Conservation (phyloP, 2,329 filamentous ascomycete genomes). For the Verticillium albo-atrum region DNA sequence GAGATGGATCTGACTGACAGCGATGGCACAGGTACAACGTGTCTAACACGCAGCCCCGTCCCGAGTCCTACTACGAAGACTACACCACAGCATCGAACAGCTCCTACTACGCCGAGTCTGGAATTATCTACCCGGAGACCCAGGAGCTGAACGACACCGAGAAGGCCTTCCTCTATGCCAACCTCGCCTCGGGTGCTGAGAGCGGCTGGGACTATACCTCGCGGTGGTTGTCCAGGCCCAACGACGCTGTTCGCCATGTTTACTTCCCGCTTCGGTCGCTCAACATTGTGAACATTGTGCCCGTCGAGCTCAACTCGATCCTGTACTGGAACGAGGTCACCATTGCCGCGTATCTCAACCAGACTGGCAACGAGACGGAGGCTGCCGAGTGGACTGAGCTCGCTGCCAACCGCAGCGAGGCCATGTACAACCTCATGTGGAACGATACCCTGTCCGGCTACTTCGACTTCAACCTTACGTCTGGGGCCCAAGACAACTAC, state of each 20-base stretch:
- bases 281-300: conserved; percentile 53
- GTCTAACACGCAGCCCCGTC: conserved; percentile 59
- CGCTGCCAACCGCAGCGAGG: conserved; percentile 51
- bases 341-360: conserved; percentile 50
- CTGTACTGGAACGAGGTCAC: conserved; percentile 61
- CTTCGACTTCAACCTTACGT: conserved; percentile 67
- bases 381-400: conserved; percentile 43
- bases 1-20: not conserved
- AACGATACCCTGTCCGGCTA: conserved; percentile 58
- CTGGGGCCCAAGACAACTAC: conserved; percentile 49
- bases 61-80: conserved; percentile 64
- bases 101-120: conserved; percentile 56
- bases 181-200: conserved; percentile 62
- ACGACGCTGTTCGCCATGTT: conserved; percentile 52
- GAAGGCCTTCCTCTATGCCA: conserved; percentile 50
- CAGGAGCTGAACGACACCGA: conserved; percentile 46
- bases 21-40: conserved; percentile 45
- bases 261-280: conserved; percentile 64
- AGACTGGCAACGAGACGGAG: conserved; percentile 43
- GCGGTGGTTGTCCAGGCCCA: conserved; percentile 53
- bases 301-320: conserved; percentile 65
- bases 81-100: conserved; percentile 60
- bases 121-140: conserved; percentile 52
- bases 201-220: conserved; percentile 61
- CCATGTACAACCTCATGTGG: conserved; percentile 62